Conservation (phyloP, 2,329 filamentous ascomycete genomes). For the Aphanocladium album region DNA sequence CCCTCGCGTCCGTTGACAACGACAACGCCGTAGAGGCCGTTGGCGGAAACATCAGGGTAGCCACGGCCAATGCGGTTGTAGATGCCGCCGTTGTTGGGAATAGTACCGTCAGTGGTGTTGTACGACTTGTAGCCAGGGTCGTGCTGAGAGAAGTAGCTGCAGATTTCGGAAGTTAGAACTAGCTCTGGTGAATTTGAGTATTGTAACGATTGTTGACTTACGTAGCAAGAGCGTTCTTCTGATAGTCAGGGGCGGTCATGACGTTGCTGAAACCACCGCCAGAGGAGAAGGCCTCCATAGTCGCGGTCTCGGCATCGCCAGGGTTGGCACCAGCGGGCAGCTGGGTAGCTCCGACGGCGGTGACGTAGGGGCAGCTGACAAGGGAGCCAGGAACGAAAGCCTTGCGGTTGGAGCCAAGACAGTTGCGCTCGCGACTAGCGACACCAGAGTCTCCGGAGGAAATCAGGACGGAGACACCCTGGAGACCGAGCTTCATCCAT, state of each 20-base stretch:
- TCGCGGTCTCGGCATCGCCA: slow-evolving; percentile 40
- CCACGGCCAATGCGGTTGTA: background rate
- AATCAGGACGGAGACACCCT: slow-evolving; percentile 36
- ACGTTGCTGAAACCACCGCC: slow-evolving; percentile 38
- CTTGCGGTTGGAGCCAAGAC: background rate
- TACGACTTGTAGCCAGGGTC: background rate
- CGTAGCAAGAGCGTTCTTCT: slow-evolving; percentile 33
- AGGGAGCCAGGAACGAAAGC: slow-evolving; percentile 30
- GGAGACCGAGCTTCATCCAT: slow-evolving; percentile 42
- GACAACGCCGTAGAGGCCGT: slow-evolving; percentile 39
- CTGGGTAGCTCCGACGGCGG: slow-evolving; percentile 46
- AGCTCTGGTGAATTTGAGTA: no score
- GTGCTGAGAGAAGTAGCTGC: slow-evolving; percentile 14
- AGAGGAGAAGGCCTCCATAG: slow-evolving; percentile 17
- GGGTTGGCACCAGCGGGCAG: slow-evolving; percentile 35
- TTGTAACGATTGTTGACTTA: no score
- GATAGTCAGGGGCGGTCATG: slow-evolving; percentile 42
- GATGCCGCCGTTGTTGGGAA: background rate
- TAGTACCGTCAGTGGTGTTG: background rate
- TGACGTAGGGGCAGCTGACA: slow-evolving; percentile 41
- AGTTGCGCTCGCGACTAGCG: slow-evolving; percentile 16
- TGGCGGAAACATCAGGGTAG: background rate
- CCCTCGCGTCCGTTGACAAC: slow-evolving; percentile 25
- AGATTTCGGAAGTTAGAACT: no score
- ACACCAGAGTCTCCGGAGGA: slow-evolving; percentile 37